Evolutionary conservation across 345 rosid genomes (phyloP), one percentile per base, ranked within the genome.

Genomic region (Lagerstroemia speciosa): DNA sequence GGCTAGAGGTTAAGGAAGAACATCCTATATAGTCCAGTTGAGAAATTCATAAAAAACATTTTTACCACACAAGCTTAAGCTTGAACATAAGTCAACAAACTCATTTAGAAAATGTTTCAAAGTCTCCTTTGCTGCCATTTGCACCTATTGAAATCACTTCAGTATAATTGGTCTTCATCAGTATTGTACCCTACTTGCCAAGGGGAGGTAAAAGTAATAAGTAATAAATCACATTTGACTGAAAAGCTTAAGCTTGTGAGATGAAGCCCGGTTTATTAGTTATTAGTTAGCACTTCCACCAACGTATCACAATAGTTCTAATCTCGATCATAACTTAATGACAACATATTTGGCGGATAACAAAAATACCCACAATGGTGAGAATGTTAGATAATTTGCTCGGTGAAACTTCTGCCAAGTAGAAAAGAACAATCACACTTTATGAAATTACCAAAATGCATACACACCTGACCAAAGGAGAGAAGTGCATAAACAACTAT

Each of bases 391-490:
- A 62, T 16, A 62, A 62, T 27, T 7, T 26, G 34, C 8, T 12
- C 1, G 24, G 9, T 48, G 55, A 48, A 48, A 22, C n/a, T 19
- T 48, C 9, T 19, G 1, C 55, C 20, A 48, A 19, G 24, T 7
- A 52, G 60, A 24, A n/a, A 53, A 53, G 60, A 53, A 48, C 53
- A 53, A 53, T 3, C 2, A 53, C 29, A 1, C 29, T 6, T 53
- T 24, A 24, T 29, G 29, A 53, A 53, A 53, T 24, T 16, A 62
- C 4, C 66, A 65, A 38, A 69, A 69, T 15, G 52, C 68, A 77
- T 3, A 75, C 78, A 3, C 41, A 91, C 97, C 97, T 88, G 97
- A 43, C 96, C 87, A 83, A 85, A 73, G 11, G 86, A 93, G 52
- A 94, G 83, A 77, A 87, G 74, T 5, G 92, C 76, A 75, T 91